Base-by-base conservation (phyloP, 306 rosid species). In the Prunus campanulata region DNA sequence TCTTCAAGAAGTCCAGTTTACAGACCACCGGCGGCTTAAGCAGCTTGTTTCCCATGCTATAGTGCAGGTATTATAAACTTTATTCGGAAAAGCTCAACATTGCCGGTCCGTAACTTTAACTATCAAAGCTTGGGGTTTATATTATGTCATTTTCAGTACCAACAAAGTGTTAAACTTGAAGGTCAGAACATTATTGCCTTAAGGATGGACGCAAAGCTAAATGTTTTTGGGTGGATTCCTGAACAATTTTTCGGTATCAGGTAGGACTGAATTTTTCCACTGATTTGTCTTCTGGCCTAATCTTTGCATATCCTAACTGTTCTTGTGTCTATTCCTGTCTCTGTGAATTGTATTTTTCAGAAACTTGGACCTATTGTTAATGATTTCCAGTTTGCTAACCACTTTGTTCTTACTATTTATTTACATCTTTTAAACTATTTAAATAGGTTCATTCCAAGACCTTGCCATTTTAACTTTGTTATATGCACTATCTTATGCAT, bases 181-280 rank as follows among this genome's bases (percentile, higher is more conserved):
- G 99, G 99, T 69, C 99, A 92, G 79, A 97, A 93, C 82, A 85
- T 95, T 81, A 90, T 92, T 13, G 99, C 97, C 74, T 86, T 97
- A 75, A 91, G 99, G 88, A 90, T 95, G 99, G 97, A 92, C 72
- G 99, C 97, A 42, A 92, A 95, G 84, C 84, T 92, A 69, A 95
- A 89, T 78, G 87, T 87, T 76, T 92, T 93, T 0, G 99, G 99
- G 74, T 95, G 96, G 99, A 84, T 95, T 81, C 82, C 96, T 57
- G 99, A 95, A 82, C 88, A 85, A 79, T 91, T 92, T 97, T 93
- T 93, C 77, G 99, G 99, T 83, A 84, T 90, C 86, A 92, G 99
- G 97, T 95, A 85, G 80, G 85, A 30, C 80, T 67, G n/a, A 66
- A 82, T 78, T 72, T 78, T 66, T 71, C 51, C n/a, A 69, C 55